Base-by-base conservation (phyloP, 2,329 filamentous ascomycete genomes). In the Cladosporium cucumerinum region DNA sequence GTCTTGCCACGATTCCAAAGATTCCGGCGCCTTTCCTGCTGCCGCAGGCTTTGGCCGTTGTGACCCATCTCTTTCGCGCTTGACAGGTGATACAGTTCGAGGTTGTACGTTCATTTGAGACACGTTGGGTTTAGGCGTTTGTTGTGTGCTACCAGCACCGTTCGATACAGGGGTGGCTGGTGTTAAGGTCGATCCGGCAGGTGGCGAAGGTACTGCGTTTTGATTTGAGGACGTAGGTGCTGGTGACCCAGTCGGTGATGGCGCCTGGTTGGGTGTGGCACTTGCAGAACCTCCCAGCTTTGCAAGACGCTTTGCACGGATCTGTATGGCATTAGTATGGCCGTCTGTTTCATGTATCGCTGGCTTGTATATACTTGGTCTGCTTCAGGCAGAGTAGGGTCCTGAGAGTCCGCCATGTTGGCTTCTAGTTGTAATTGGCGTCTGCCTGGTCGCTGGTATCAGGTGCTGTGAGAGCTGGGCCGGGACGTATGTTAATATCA, bases 291-390 rank as follows among this genome's bases (percentile, higher is more conserved):
- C 82, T 48, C 82, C 84, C 52, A 89, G 81, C 76, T 88, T 89
- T 64, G 86, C 87, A 58, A 89, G 82, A 62, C 87, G 86, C 79
- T 89, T 89, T 73, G 84, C 86, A 72, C 87, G 86, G 75, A 89
- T 89, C 87, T 89, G 72, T 58, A 32, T 59, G 46, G 57, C 67
- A 67, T 69, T 59, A 69, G 63, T 66, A 59, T 63, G 46, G 34
- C 60, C 26, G 48, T 59, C 65, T 25, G 21, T 12, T 30, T 30
- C 16, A 34, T 43, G 39, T 39, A 55, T 32, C 21, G 61, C 14
- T 21, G 67, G 32, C 26, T 11, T 21, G 57, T 43, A 58, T 57
- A 25, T 72, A 81, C 80, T 77, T 82, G 82, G 70, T 82, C 80
- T 65, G 81, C 80, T 63, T 82, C 81, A 32, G 80, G 80, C 68